Base-by-base conservation (phyloP, 805 yeast genomes). In the Candida glaebosa region DNA sequence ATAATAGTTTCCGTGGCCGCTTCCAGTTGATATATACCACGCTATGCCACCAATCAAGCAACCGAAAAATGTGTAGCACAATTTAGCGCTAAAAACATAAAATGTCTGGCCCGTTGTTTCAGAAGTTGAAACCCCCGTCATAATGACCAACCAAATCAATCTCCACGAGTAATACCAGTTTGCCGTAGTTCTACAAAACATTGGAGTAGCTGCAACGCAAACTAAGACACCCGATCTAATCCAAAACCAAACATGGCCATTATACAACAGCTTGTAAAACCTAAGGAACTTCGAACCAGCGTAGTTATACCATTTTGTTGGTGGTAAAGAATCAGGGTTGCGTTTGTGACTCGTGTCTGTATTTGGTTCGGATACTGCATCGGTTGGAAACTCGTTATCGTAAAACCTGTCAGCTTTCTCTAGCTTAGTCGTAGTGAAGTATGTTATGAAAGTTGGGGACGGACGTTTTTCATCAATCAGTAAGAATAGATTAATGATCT, bases 21-120 rank as follows among this genome's bases (percentile, higher is more conserved):
- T 43, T 2, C 70, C 70, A 17, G 59, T 43, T 2, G 65, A 58
- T 17, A 65, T 60, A 40, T 65, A 65, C 70, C 70, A 63, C 0
- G 56, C 55, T 5, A 61, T 56, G 53, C 59, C 45, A 1, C 67
- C 69, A 12, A 53, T 25, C 5, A 63, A 25, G 31, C 59, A 54
- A 1, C 69, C 69, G 43, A 54, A 49, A 38, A 62, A 55, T 1
- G 65, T 42, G 30, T 54, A 57, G 2, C 47, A 44, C n/a, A 61
- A 33, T 41, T 58, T 60, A 30, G 56, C 50, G 8, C 49, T 18
- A 34, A 51, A 56, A 16, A 48, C 47, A 40, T 61, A 62, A 3
- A 60, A 49, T 15, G 64, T 58, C 41, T 60, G 59, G 0, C 65
- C 67, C 8, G 65, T 53, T 22, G 56, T 54, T 26, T 63, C 63